Evolutionary conservation across 2,329 filamentous ascomycete genomes (phyloP).

Genomic region (Mycogone perniciosa): DNA sequence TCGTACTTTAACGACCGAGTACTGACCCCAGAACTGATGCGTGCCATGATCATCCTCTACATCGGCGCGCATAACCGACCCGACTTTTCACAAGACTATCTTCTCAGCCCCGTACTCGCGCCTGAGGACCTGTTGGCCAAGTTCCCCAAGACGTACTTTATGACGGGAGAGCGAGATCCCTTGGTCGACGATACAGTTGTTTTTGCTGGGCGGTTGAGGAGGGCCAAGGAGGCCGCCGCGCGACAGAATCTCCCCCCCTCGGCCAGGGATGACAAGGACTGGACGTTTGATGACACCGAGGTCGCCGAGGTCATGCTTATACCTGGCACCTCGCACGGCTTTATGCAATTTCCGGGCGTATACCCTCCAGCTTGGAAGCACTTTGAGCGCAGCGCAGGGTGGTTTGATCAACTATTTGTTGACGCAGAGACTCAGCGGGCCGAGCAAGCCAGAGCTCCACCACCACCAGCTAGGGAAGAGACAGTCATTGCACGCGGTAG

Average conservation of each 20-base stretch:
- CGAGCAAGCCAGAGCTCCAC: conserved; percentile 16
- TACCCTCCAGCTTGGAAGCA: conserved; percentile 90
- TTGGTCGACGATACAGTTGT: conserved; percentile 96
- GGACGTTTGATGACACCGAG: conserved; percentile 33
- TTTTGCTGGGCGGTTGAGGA: conserved; percentile 80
- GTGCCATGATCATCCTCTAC: conserved; percentile 97
- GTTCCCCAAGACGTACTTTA: conserved; percentile 92
- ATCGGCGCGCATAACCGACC: conserved; percentile 89
- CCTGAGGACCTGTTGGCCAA: conserved; percentile 73
- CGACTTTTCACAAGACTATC: conserved; percentile 85
- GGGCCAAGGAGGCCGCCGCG: conserved; percentile 58
- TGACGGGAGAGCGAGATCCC: conserved; percentile 92
- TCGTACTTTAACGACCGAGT: conserved; percentile 97
- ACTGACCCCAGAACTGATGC: conserved; percentile 95
- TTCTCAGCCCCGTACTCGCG: conserved; percentile 83
- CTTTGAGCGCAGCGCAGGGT: conserved; percentile 68
- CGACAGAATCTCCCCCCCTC: conserved; percentile 12
- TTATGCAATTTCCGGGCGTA: conserved; percentile 81
- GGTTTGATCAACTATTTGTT: conserved; percentile 74
- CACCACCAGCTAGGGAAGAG: conserved; percentile 4
- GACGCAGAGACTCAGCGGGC: conserved; percentile 38
- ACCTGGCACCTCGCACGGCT: conserved; percentile 87
- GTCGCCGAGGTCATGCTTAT: conserved; percentile 70
- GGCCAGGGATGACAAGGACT: conserved; percentile 8
- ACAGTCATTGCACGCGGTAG: conserved; percentile 16